Evolutionary conservation across 768 basidiomycete genomes (phyloP), one percentile per base, ranked within the genome.

Genomic region (Hebeloma cylindrosporum): DNA sequence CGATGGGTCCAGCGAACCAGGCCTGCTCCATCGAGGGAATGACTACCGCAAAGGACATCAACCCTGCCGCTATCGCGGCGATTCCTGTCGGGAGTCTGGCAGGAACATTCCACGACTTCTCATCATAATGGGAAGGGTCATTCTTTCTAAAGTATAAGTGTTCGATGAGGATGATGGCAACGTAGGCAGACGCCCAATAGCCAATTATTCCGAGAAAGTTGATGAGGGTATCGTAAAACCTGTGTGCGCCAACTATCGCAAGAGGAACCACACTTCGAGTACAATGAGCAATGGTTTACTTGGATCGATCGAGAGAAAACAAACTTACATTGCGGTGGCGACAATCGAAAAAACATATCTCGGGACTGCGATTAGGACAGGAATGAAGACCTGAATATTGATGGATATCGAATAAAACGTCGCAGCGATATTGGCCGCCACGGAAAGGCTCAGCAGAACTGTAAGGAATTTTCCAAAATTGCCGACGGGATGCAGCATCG

Each of bases 381-480:
- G 86, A 4, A 85, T 60, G 54, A 83, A 72, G 1, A 85, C 72
- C 58, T 92, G 89, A 51, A 88, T 69, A 58, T 80, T 83, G 46
- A 92, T 73, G 1, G 82, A 79, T 45, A 85, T 77, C 32, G 85
- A 88, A 63, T 96, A 96, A 50, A 92, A 82, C 5, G 88, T 85
- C 2, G 83, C 79, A 1, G 88, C 86, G 33, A 89, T 84, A 65
- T 93, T 93, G 2, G 79, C 87, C 2, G 82, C 80, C 30, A 92
- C 87, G 36, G 85, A 88, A 16, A 96, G 69, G 44, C 86, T 86
- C 50, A 94, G 73, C 33, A 95, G 66, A 26, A 93, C 85, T 0
- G 82, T 85, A 31, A 92, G 69, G 69, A 91, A 85, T 58, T 87
- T 85, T 5, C 88, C 83, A 60, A 89, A 90, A 23, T 76, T 76